A percentile compares a stretch with the other conserved stretches of the same genome.
phyloP scores from a whole-genome alignment of 106 monocot species.

The Gastrodia elata region DNA sequence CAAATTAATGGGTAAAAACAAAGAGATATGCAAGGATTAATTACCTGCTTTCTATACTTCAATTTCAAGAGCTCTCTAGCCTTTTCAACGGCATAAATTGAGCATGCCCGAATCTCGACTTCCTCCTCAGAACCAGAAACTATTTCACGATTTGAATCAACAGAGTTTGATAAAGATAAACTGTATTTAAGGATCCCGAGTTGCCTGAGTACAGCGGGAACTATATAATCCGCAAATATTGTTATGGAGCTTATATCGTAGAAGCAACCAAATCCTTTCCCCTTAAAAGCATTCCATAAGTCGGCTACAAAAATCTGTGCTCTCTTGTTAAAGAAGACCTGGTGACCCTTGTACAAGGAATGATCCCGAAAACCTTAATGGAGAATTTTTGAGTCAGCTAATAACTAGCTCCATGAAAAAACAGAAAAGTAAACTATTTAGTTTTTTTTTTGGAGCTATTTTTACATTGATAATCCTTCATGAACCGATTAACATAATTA shows the following conservation, averaged over 20 bases:
- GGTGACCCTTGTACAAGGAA: slow-evolving; percentile 81
- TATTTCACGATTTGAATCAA: slow-evolving; percentile 66
- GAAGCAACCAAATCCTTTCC: slow-evolving; percentile 70
- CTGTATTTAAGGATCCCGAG: slow-evolving; percentile 76
- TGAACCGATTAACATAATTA: no score
- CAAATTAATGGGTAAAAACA: not conserved
- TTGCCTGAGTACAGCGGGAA: slow-evolving; percentile 86
- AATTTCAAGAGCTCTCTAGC: slow-evolving; percentile 62
- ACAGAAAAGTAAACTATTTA: not conserved
- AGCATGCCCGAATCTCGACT: slow-evolving; percentile 84
- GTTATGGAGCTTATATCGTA: slow-evolving; percentile 71
- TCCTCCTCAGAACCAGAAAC: slow-evolving; percentile 82
- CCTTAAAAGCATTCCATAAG: slow-evolving; percentile 96
- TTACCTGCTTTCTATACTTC: slow-evolving; percentile 74
- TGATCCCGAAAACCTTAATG: slow-evolving; percentile 86
- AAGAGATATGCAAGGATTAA: not conserved
- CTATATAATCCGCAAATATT: slow-evolving; percentile 96
- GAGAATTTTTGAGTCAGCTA: not conserved
- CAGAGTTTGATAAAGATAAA: slow-evolving; percentile 31
- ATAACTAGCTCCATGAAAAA: not conserved
- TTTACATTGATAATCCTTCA: no score
- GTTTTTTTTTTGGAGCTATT: no score
- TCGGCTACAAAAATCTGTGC: slow-evolving; percentile 95
- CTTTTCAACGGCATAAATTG: slow-evolving; percentile 87
- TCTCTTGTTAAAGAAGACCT: slow-evolving; percentile 89